Percentiles rank a stretch among this genome's conserved stretches.
These are phyloP conservation scores for Castanospermum australe DNA, from an alignment of 306 rosid genomes.

Conservation along the genomic window DNA sequence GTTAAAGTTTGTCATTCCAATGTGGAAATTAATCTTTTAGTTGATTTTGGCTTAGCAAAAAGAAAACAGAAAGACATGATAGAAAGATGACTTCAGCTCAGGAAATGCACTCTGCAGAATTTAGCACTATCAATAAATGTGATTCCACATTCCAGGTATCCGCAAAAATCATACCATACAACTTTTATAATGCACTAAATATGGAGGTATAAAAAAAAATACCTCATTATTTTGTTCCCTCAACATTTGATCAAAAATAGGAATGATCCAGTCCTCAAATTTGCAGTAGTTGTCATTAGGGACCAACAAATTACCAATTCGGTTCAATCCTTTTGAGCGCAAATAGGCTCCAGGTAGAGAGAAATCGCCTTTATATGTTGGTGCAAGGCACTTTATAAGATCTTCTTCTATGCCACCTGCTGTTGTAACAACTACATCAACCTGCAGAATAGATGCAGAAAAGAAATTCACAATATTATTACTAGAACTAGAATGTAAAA, in stretches of 20 bases:
- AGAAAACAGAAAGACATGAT: background rate
- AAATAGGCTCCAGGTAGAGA: constrained; percentile 68
- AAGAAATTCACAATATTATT: background rate
- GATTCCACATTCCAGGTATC: background rate
- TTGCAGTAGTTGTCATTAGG: constrained; percentile 91
- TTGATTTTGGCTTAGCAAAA: background rate
- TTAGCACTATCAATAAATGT: background rate
- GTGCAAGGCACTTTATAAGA: constrained; percentile 90
- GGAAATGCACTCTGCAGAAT: background rate
- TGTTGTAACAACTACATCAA: constrained; percentile 88
- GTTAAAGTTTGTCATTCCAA: background rate
- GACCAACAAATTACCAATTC: constrained; percentile 90
- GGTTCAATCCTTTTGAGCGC: constrained; percentile 87
- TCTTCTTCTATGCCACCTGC: constrained; percentile 96
- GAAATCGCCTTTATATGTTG: constrained; percentile 84
- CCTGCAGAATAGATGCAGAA: constrained; percentile 39
- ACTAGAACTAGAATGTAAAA: background rate
- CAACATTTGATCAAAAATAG: constrained; percentile 90
- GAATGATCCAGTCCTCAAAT: constrained; percentile 96
- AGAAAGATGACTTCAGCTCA: background rate
- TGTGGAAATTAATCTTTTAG: background rate
- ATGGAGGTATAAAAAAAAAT: too few relatives aligned
- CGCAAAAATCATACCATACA: too few relatives aligned
- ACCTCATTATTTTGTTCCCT: constrained; percentile 74
- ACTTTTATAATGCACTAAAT: too few relatives aligned